Percentiles rank a stretch among this genome's conserved stretches.
Conservation (phyloP, 495 filamentous ascomycete species). For the Immersiella caudata region DNA sequence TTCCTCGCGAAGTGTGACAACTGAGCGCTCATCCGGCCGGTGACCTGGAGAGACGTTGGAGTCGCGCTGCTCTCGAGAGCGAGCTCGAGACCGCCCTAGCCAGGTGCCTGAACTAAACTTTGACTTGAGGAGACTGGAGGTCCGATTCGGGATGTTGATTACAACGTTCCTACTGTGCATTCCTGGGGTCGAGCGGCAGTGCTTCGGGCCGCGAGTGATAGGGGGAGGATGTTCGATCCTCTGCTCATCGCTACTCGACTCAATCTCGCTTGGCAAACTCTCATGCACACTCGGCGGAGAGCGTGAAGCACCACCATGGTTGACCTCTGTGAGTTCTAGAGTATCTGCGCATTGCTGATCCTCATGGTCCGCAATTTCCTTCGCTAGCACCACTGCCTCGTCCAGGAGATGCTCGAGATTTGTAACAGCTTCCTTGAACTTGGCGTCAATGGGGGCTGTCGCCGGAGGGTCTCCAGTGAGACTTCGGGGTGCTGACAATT, state of each 20-base stretch:
- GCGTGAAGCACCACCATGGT: constrained; percentile 17
- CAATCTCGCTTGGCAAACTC: constrained; percentile 18
- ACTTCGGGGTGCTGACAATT: constrained; percentile 7
- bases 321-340: constrained; percentile 19
- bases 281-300: constrained; percentile 25
- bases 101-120: neutral
- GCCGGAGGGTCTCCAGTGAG: constrained; percentile 13
- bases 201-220: constrained; percentile 21
- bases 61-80: constrained; percentile 21
- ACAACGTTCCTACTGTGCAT: constrained; percentile 31
- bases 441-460: constrained; percentile 27
- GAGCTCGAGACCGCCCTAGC: neutral
- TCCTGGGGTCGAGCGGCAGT: constrained; percentile 29
- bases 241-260: constrained; percentile 26
- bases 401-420: constrained; percentile 51
- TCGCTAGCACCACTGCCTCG: constrained; percentile 50
- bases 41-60: neutral
- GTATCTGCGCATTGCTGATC: constrained; percentile 17
- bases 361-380: constrained; percentile 39
- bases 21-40: neutral
- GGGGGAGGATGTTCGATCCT: neutral
- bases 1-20: neutral
- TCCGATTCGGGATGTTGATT: constrained; percentile 25
- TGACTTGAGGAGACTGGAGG: constrained; percentile 23
- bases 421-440: constrained; percentile 40